These are phyloP conservation scores for Hymenoscyphus occultus DNA, from an alignment of 2,329 filamentous ascomycete species.

Conservation along the genomic window DNA sequence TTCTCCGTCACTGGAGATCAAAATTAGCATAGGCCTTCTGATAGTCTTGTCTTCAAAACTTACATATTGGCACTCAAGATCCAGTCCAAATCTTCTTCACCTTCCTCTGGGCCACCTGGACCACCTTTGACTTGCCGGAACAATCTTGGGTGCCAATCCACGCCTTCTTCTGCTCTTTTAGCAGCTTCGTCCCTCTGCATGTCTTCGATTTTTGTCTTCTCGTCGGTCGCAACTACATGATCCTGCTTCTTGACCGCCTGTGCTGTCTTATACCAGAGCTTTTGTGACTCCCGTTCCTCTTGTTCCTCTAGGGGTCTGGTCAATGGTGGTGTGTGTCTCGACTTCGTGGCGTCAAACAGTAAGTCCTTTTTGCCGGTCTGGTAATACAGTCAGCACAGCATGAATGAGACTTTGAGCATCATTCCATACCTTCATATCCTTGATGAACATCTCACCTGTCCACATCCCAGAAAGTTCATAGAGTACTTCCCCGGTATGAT, in stretches of 20 bases:
- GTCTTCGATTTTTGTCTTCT: conserved; percentile 96
- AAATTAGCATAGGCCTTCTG: conserved; percentile 17
- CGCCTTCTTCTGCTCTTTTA: conserved; percentile 69
- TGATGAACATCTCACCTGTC: conserved; percentile 94
- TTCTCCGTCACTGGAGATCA: conserved; percentile 51
- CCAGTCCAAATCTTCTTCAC: conserved; percentile 90
- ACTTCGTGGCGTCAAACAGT: conserved; percentile 80
- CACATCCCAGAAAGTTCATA: conserved; percentile 90
- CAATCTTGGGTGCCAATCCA: conserved; percentile 84
- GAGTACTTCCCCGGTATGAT: conserved; percentile 79
- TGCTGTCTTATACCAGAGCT: conserved; percentile 78
- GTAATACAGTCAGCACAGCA: conserved; percentile 12
- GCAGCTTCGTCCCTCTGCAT: conserved; percentile 86
- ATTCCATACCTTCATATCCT: conserved; percentile 67
- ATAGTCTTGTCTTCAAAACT: conserved; percentile 32
- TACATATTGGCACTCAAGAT: conserved; percentile 87
- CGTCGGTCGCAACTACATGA: conserved; percentile 85
- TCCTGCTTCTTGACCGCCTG: conserved; percentile 80
- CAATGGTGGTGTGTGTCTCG: conserved; percentile 71
- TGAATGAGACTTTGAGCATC: not conserved
- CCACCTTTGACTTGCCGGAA: conserved; percentile 75
- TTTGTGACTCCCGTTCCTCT: conserved; percentile 84
- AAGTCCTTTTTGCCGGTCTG: conserved; percentile 89
- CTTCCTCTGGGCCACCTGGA: conserved; percentile 69
- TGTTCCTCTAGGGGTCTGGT: conserved; percentile 82